These are phyloP conservation scores for Casuarina cunninghamiana DNA, from an alignment of 306 rosid genomes.

Conservation along the genomic window DNA sequence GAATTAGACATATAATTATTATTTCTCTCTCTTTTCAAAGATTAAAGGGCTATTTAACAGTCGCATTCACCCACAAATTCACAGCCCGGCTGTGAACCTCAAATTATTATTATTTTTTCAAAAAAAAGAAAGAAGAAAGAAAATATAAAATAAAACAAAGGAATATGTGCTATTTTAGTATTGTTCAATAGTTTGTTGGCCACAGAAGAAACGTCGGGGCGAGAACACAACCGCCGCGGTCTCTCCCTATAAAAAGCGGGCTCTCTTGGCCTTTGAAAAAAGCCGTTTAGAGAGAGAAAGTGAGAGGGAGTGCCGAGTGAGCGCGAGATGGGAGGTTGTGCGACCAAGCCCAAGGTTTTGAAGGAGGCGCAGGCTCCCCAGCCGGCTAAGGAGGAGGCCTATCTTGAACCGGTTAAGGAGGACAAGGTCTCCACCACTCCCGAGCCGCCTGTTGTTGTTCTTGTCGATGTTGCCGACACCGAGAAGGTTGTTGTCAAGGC, in stretches of 20 bases:
- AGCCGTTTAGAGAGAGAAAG: neutral
- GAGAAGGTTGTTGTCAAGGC: conserved; percentile 10
- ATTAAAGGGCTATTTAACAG: too few relatives aligned
- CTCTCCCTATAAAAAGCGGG: conserved; percentile 3
- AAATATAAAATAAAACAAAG: neutral
- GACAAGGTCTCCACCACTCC: neutral
- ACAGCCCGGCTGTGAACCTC: too few relatives aligned
- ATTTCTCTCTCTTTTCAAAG: too few relatives aligned
- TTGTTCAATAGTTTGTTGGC: conserved; percentile 20
- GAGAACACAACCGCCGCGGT: conserved; percentile 11
- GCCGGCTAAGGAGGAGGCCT: conserved; percentile 23
- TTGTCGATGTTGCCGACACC: neutral
- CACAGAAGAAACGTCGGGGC: conserved; percentile 28
- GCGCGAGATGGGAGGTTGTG: conserved; percentile 63
- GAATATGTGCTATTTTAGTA: neutral
- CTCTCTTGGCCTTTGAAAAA: neutral
- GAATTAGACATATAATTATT: too few relatives aligned
- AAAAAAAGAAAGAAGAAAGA: neutral
- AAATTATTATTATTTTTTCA: too few relatives aligned
- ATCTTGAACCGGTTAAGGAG: neutral
- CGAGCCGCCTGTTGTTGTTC: neutral
- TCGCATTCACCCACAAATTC: too few relatives aligned
- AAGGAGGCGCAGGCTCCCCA: conserved; percentile 32
- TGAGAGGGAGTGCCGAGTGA: neutral
- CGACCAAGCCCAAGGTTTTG: conserved; percentile 55